Evolutionary conservation across 176 grass and related monocot genomes (phyloP).

Genomic region (Juncus inflexus): DNA sequence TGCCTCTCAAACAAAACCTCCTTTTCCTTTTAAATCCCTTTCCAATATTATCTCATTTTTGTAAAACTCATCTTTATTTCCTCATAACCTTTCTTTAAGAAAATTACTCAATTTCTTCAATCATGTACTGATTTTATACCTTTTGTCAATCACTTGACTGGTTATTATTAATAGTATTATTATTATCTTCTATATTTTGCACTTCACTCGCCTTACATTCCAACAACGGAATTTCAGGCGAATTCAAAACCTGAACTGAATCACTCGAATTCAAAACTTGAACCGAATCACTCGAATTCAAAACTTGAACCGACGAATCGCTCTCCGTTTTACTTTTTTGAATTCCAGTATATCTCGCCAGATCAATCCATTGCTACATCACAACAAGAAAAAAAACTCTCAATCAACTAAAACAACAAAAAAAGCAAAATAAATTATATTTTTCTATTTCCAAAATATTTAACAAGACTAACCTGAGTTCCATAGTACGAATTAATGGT

Average conservation of each 20-base stretch:
- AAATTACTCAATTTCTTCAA: too few relatives aligned
- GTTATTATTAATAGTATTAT: slow-evolving; percentile 32
- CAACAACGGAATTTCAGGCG: slow-evolving; percentile 59
- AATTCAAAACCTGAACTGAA: slow-evolving; percentile 3
- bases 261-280: slow-evolving; percentile 34
- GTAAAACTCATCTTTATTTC: too few relatives aligned
- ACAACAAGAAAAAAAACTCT: slow-evolving; percentile 45
- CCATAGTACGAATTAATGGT: slow-evolving; percentile 96
- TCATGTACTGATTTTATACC: background rate
- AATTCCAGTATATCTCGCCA: slow-evolving; percentile 77
- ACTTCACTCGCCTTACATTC: slow-evolving; percentile 56
- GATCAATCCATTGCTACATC: slow-evolving; percentile 98
- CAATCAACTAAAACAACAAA: slow-evolving; percentile 7
- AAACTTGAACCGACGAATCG: slow-evolving; percentile 43
- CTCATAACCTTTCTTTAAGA: too few relatives aligned
- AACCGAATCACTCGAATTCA: slow-evolving; percentile 44
- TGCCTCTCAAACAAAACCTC: too few relatives aligned
- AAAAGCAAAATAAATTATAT: background rate
- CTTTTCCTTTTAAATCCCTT: too few relatives aligned
- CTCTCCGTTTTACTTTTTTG: slow-evolving; percentile 54
- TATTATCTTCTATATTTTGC: slow-evolving; percentile 50
- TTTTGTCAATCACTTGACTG: slow-evolving; percentile 38
- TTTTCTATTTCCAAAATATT: too few relatives aligned
- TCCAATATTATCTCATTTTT: too few relatives aligned
- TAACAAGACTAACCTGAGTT: slow-evolving; percentile 66